These are phyloP conservation scores for Oryza longistaminata DNA, from an alignment of 176 grass and related monocot species.

Conservation along the genomic window DNA sequence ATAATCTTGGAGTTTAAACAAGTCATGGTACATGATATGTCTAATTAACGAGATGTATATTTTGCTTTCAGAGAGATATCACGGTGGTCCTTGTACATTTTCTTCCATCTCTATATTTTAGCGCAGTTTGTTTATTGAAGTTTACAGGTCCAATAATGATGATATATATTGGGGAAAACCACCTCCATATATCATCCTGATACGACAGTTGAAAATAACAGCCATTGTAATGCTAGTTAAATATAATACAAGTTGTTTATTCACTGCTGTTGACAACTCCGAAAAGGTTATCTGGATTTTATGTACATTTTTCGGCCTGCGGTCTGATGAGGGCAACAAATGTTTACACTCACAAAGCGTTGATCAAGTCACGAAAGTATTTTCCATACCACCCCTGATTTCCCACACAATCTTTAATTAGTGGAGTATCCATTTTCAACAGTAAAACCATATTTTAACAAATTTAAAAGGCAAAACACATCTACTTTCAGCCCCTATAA, in stretches of 20 bases:
- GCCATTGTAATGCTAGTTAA: background rate
- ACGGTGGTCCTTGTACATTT: no score
- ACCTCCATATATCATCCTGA: constrained; percentile 2
- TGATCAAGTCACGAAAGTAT: background rate
- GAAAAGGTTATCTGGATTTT: background rate
- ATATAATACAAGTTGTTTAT: background rate
- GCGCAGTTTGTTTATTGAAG: background rate
- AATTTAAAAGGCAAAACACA: background rate
- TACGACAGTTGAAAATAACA: constrained; percentile 32
- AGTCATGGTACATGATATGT: no score
- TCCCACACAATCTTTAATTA: constrained; percentile 28
- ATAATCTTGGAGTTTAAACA: no score
- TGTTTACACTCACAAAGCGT: background rate
- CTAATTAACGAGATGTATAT: no score
- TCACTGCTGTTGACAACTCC: background rate
- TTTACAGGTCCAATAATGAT: background rate
- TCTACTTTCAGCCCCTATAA: constrained; percentile 35
- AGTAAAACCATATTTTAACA: background rate
- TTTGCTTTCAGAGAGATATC: no score
- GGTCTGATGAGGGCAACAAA: background rate
- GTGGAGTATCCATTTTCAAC: constrained; percentile 46
- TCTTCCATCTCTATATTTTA: background rate
- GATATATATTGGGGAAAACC: background rate
- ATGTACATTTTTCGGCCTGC: background rate
- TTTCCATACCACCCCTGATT: constrained; percentile 16